These are phyloP conservation scores for Fomitiporia mediterranea DNA, from an alignment of 1,284 basidiomycete species.

Conservation along the genomic window DNA sequence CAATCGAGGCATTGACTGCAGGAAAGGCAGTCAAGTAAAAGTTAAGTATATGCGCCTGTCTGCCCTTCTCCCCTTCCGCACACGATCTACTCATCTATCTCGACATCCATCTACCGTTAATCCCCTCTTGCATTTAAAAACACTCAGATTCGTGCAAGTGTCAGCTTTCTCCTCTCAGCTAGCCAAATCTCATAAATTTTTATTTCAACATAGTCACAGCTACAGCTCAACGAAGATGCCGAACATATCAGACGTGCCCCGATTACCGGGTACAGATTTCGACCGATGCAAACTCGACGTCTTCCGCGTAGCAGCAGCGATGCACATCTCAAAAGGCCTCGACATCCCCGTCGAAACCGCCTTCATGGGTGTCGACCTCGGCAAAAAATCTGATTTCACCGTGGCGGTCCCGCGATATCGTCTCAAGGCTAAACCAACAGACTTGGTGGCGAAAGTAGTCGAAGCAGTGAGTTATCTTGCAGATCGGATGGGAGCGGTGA, in stretches of 20 bases:
- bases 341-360: constrained; percentile 71
- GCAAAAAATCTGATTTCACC: constrained; percentile 93
- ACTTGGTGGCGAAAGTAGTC: constrained; percentile 71
- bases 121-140: neutral
- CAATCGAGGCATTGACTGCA: neutral
- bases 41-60: constrained; percentile 8
- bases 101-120: neutral
- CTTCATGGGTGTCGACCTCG: constrained; percentile 83
- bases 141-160: neutral
- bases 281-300: constrained; percentile 72
- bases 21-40: neutral
- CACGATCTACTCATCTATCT: neutral
- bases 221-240: constrained; percentile 20
- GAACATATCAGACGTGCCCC: constrained; percentile 39
- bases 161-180: neutral
- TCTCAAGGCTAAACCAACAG: constrained; percentile 79
- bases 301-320: constrained; percentile 83
- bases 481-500: neutral
- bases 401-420: constrained; percentile 90
- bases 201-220: too few relatives aligned
- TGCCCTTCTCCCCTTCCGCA: neutral
- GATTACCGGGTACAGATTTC: constrained; percentile 65
- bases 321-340: constrained; percentile 68
- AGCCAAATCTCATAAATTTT: neutral
- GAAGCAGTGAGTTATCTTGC: constrained; percentile 54